phyloP scores from a whole-genome alignment of 139 green algal genomes.

The Tetradesmus obliquus region DNA sequence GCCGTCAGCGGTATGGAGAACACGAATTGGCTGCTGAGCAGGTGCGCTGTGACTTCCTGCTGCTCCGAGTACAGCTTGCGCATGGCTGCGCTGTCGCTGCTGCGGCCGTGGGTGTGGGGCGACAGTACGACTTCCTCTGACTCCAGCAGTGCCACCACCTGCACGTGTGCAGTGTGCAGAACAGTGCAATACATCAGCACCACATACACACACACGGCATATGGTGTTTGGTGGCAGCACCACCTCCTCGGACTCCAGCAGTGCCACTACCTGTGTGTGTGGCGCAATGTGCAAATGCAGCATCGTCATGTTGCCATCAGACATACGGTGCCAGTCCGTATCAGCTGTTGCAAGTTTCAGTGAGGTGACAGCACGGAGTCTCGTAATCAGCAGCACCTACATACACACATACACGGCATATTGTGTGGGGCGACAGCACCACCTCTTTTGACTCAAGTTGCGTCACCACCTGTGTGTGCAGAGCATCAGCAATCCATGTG shows the following conservation, averaged over 20 bases:
- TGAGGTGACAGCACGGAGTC: no score
- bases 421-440: conserved; percentile 23
- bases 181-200: not conserved
- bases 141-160: conserved; percentile 74
- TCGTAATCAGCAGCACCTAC: no score
- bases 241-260: conserved; percentile 75
- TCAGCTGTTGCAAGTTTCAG: no score
- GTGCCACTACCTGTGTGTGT: conserved; percentile 57
- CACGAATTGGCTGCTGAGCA: conserved; percentile 73
- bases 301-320: not conserved
- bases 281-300: not conserved
- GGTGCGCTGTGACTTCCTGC: conserved; percentile 72
- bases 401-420: no score
- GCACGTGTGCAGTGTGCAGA: not conserved
- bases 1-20: conserved; percentile 80
- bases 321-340: no score
- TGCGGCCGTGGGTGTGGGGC: not conserved
- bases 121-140: conserved; percentile 66
- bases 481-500: not conserved
- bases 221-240: conserved; percentile 29
- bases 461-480: conserved; percentile 59
- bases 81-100: conserved; percentile 46
- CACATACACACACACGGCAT: not conserved
- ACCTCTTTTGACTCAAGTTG: conserved; percentile 75
- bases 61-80: conserved; percentile 79